Percentiles rank a stretch among this genome's conserved stretches.
Evolutionary conservation across 495 filamentous ascomycete species (phyloP).

Genomic region (Podospora anserina): DNA sequence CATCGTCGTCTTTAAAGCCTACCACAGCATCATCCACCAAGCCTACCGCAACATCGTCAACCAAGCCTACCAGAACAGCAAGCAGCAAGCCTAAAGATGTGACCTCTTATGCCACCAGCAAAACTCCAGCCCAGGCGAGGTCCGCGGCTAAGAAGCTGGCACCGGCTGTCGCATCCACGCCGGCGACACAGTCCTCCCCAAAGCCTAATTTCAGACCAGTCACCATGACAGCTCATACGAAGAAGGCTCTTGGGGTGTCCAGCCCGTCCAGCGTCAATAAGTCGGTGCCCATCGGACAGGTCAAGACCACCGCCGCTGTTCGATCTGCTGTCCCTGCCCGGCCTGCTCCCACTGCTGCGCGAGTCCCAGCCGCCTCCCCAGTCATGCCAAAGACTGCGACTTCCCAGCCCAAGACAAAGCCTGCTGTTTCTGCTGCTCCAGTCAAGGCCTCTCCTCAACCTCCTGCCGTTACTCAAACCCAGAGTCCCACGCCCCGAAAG

Average conservation of each 20-base stretch:
- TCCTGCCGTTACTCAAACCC: not conserved
- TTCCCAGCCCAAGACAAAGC: not conserved
- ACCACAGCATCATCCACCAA: not conserved
- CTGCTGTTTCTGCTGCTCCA: not conserved
- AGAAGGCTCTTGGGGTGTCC: conserved; percentile 19
- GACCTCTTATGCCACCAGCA: conserved; percentile 15
- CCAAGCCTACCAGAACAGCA: conserved; percentile 2
- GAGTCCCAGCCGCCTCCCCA: not conserved
- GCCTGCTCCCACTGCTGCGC: not conserved
- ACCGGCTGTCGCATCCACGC: conserved; percentile 5
- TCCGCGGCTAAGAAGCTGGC: conserved; percentile 12
- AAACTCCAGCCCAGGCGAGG: conserved; percentile 6
- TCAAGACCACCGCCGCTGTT: not conserved
- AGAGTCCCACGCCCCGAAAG: conserved; percentile 10
- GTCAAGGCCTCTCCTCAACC: not conserved
- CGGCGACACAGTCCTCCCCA: conserved; percentile 9
- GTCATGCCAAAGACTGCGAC: not conserved
- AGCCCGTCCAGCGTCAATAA: not conserved
- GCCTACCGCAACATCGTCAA: conserved; percentile 3
- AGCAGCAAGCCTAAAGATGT: conserved; percentile 1
- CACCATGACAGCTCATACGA: conserved; percentile 23
- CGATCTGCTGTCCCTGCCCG: not conserved
- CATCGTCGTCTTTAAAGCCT: not conserved
- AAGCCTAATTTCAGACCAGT: conserved; percentile 21
- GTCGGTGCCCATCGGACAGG: not conserved